A percentile compares a stretch with the other conserved stretches of the same genome.
Evolutionary conservation across 768 basidiomycete genomes (phyloP).

Genomic region (Lactifluus volemus): DNA sequence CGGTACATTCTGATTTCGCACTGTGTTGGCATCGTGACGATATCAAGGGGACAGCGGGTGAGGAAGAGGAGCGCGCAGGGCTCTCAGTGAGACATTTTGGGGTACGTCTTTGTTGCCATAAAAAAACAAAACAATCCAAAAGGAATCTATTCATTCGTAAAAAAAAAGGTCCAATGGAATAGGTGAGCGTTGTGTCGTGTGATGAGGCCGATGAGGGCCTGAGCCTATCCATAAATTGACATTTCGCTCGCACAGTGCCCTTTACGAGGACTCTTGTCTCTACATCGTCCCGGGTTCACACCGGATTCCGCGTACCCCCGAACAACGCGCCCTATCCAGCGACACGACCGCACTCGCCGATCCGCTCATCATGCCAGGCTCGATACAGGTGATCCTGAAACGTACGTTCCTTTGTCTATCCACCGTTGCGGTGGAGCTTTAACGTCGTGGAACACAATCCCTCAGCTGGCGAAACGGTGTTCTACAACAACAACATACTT

Average conservation of each 20-base stretch:
- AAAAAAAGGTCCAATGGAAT: conserved; percentile 66
- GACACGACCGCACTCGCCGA: conserved; percentile 42
- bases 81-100: conserved; percentile 57
- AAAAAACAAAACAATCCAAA: no score
- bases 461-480: conserved; percentile 64
- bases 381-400: conserved; percentile 44
- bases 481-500: conserved; percentile 74
- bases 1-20: conserved; percentile 52
- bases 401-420: conserved; percentile 30
- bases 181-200: conserved; percentile 39
- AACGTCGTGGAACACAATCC: no score
- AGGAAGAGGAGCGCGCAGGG: conserved; percentile 51
- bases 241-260: conserved; percentile 35
- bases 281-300: conserved; percentile 67
- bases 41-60: conserved; percentile 45
- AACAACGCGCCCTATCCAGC: conserved; percentile 48
- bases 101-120: conserved; percentile 28
- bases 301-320: conserved; percentile 42
- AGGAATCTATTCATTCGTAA: background rate
- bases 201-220: background rate
- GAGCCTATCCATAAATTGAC: no score
- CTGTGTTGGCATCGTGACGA: conserved; percentile 79
- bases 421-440: no score
- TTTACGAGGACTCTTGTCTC: conserved; percentile 61
- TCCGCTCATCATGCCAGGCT: conserved; percentile 65